These are phyloP conservation scores for Phylloporus rhodoxanthus DNA, from an alignment of 768 basidiomycete species.

Conservation along the genomic window DNA sequence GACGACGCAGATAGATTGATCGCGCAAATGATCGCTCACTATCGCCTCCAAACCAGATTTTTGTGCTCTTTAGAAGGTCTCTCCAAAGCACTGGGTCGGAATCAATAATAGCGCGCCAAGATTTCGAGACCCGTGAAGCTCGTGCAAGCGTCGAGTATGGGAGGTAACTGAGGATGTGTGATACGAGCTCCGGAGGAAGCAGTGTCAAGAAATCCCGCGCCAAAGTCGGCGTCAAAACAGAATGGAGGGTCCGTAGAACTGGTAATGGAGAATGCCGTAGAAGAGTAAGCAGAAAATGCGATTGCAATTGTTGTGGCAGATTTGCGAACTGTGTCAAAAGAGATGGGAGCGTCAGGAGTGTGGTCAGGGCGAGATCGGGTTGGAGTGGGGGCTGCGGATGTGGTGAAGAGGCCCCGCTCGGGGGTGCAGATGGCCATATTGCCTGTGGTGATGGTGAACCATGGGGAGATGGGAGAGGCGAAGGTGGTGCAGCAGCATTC, in stretches of 20 bases:
- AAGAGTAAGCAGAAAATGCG: constrained; percentile 88
- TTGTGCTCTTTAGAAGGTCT: constrained; percentile 74
- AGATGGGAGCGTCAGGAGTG: constrained; percentile 80
- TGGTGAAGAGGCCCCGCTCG: constrained; percentile 72
- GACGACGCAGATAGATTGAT: constrained; percentile 59
- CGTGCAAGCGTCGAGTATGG: constrained; percentile 78
- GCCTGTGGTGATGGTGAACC: constrained; percentile 73
- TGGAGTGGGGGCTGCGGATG: constrained; percentile 66
- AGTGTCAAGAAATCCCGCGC: constrained; percentile 92
- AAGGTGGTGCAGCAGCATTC: constrained; percentile 73
- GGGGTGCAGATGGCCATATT: constrained; percentile 77
- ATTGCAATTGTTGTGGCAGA: constrained; percentile 80
- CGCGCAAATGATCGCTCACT: constrained; percentile 77
- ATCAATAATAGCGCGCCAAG: constrained; percentile 91
- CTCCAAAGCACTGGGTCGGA: constrained; percentile 87
- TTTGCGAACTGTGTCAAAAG: constrained; percentile 75
- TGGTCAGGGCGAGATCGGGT: constrained; percentile 75
- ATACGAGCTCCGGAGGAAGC: constrained; percentile 87
- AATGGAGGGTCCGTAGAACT: constrained; percentile 84
- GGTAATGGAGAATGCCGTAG: constrained; percentile 87
- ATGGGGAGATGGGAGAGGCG: constrained; percentile 79
- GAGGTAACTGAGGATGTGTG: constrained; percentile 80
- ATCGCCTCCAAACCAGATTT: constrained; percentile 85
- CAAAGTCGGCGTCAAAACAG: constrained; percentile 82
- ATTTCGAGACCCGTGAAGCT: constrained; percentile 80